Percentiles rank a stretch among this genome's conserved stretches.
phyloP scores from a whole-genome alignment of 2,329 filamentous ascomycete genomes.

The Fusarium temperatum region DNA sequence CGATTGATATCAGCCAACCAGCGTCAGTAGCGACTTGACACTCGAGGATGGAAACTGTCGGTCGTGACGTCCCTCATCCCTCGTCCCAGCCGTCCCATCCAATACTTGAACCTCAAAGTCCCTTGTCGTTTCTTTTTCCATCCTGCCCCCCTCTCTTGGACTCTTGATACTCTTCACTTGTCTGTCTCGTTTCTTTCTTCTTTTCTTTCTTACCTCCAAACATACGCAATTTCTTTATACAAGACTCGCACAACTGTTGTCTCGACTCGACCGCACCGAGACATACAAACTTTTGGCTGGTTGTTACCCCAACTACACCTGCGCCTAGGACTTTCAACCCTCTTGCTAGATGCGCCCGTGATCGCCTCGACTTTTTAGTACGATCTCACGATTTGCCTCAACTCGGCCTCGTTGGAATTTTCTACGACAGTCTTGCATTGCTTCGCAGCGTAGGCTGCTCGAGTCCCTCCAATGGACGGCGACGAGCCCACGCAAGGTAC shows the following conservation, averaged over 20 bases:
- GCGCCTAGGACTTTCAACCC: conserved; percentile 9
- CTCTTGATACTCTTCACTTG: conserved; percentile 15
- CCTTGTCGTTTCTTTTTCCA: conserved; percentile 36
- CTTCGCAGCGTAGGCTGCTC: conserved; percentile 41
- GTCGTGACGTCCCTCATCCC: conserved; percentile 34
- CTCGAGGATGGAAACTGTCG: not conserved
- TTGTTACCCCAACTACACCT: conserved; percentile 15
- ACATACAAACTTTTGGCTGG: conserved; percentile 3
- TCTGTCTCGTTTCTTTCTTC: not conserved
- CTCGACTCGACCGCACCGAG: conserved; percentile 12
- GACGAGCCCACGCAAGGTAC: conserved; percentile 56
- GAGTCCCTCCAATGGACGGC: conserved; percentile 54
- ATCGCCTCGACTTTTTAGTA: conserved; percentile 6
- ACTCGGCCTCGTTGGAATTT: conserved; percentile 10
- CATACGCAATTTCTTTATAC: not conserved
- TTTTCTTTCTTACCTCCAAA: conserved; percentile 9
- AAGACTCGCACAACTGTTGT: not conserved
- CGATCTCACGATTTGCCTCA: conserved; percentile 2
- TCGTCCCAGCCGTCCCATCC: conserved; percentile 21
- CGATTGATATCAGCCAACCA: conserved; percentile 28
- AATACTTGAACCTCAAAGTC: conserved; percentile 27
- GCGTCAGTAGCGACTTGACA: not conserved
- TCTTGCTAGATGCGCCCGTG: conserved; percentile 22
- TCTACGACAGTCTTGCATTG: conserved; percentile 30
- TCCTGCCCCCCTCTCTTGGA: conserved; percentile 20